Percentiles rank a stretch among this genome's conserved stretches.
phyloP scores from a whole-genome alignment of 805 yeast genomes.

The Clavispora fructus region DNA sequence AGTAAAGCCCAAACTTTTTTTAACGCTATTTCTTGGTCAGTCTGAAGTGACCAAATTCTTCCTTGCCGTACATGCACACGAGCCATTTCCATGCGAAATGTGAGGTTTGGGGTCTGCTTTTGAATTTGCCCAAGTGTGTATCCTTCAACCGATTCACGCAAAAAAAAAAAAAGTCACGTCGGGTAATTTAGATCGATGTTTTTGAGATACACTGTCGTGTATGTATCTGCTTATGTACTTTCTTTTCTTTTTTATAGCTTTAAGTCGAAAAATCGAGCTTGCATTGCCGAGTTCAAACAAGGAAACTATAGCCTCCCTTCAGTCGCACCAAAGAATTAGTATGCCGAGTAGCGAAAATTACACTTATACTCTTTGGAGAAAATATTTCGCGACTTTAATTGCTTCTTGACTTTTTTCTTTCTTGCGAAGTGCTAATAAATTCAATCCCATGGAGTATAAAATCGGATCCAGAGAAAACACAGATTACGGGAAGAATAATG shows the following conservation, averaged over 20 bases:
- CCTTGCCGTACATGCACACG: conserved; percentile 1
- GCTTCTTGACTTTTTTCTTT: no score
- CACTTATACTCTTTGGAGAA: not conserved
- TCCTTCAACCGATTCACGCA: not conserved
- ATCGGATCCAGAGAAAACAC: no score
- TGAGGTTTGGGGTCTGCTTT: not conserved
- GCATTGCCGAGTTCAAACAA: not conserved
- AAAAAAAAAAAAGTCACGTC: not conserved
- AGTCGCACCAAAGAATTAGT: not conserved
- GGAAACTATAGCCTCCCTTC: not conserved
- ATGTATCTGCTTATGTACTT: not conserved
- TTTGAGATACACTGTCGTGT: no score
- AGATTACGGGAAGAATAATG: no score
- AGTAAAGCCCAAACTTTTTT: conserved; percentile 12
- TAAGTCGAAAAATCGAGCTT: not conserved
- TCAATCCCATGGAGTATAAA: no score
- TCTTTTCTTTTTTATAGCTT: not conserved
- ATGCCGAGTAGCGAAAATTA: not conserved
- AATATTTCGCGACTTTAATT: not conserved
- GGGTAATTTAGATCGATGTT: no score
- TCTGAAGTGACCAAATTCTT: conserved; percentile 6
- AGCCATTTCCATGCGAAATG: not conserved
- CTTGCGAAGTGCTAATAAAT: no score
- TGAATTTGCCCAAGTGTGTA: not conserved
- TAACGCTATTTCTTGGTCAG: conserved; percentile 9